phyloP scores from a whole-genome alignment of 129 eudicot species.

The Daucus carota region DH1_v3.0 NC_030389.2:4104001-4104500 shows the following conservation, averaged over 20 bases:
- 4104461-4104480: too few relatives aligned
- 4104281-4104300: neutral
- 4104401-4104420: neutral
- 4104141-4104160: conserved; percentile 90
- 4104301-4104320: neutral
- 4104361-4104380: neutral
- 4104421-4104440: neutral
- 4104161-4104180: conserved; percentile 60
- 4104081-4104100: conserved; percentile 47
- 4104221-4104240: neutral
- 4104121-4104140: conserved; percentile 87
- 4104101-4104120: conserved; percentile 76
- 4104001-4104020: neutral
- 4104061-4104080: neutral
- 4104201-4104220: neutral
- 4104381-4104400: neutral
- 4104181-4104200: neutral
- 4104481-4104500: too few relatives aligned
- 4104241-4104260: neutral
- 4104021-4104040: neutral
- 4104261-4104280: neutral
- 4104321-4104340: neutral
- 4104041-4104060: neutral
- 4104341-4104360: neutral
- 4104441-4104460: too few relatives aligned